Base-by-base conservation (phyloP, 495 filamentous ascomycete genomes). In the Aspergillus incahuasiensis region DNA sequence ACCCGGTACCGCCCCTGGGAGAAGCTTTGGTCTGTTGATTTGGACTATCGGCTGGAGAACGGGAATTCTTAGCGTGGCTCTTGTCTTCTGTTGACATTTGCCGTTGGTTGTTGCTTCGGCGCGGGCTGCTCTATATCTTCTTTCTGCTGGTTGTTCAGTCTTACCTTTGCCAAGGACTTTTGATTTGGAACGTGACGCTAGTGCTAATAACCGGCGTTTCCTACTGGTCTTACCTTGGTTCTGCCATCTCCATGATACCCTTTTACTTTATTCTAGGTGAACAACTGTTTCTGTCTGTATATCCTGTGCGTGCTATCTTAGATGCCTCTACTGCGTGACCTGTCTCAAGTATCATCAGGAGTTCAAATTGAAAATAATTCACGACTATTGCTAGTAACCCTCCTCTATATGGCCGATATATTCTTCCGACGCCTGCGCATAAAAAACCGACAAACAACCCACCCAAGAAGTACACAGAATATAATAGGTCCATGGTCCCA, bases 21-120 rank as follows among this genome's bases (percentile, higher is more conserved):
- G 55, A 76, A 75, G 48, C 55, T 81, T 5, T 78, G 75, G 77
- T 75, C 75, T 20, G 62, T 80, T 24, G 78, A 82, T 35, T 11
- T 35, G 32, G 9, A 35, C 49, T 74, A 79, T 63, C 73, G 73
- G 13, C 51, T 75, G 7, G 79, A 81, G 55, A 58, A 64, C 46
- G 63, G 64, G 3, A 47, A 56, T 50, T 40, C 47, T 56, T 68
- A 57, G 35, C 39, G 6, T 18, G 47, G 35, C 35, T 51, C 42
- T 41, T 43, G 21, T 24, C 8, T 25, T 13, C 43, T 45, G 7
- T 13, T 35, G 43, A 16, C 22, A n/a, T 39, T 25, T 51, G 35
- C 48, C 21, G 2, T 52, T 48, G 55, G 49, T 25, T 48, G 48
- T 22, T 55, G 25, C 25, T 28, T 28, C 25, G 25, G n/a, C n/a